Evolutionary conservation across 2,329 filamentous ascomycete species (phyloP).

Genomic region (Phaeosphaeriaceae sp.): DNA sequence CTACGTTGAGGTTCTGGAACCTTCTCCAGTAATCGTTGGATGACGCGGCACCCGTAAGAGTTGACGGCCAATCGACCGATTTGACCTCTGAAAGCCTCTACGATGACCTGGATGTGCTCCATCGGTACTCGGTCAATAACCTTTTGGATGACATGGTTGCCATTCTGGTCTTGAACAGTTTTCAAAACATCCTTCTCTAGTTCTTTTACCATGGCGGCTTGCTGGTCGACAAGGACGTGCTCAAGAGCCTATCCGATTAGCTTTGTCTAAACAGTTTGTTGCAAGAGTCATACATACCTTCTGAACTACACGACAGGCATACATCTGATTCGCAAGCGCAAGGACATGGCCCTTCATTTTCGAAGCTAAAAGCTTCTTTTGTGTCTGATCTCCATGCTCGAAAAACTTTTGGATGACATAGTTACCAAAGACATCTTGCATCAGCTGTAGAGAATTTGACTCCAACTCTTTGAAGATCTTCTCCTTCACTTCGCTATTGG

Average conservation of each 20-base stretch:
- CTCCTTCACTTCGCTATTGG: slow-evolving; percentile 96
- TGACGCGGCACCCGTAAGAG: slow-evolving; percentile 87
- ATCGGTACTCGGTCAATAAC: slow-evolving; percentile 82
- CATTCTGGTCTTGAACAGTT: slow-evolving; percentile 85
- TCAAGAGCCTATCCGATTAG: slow-evolving; percentile 72
- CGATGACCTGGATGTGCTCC: slow-evolving; percentile 82
- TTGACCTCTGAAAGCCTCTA: slow-evolving; percentile 77
- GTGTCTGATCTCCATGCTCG: slow-evolving; percentile 90
- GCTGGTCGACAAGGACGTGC: slow-evolving; percentile 89
- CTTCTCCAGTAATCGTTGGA: slow-evolving; percentile 88
- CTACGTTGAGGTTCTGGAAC: slow-evolving; percentile 74
- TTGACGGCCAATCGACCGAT: slow-evolving; percentile 78
- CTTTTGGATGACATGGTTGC: slow-evolving; percentile 96
- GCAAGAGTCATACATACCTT: slow-evolving; percentile 67
- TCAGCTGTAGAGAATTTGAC: slow-evolving; percentile 82
- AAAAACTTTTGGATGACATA: slow-evolving; percentile 99
- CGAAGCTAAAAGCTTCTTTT: slow-evolving; percentile 85
- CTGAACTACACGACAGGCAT: slow-evolving; percentile 94
- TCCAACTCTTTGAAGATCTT: slow-evolving; percentile 87
- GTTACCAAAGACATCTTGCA: slow-evolving; percentile 97
- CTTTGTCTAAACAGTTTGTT: not conserved
- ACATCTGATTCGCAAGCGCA: slow-evolving; percentile 83
- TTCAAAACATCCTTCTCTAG: slow-evolving; percentile 76
- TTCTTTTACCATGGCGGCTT: slow-evolving; percentile 82
- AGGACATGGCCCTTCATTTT: slow-evolving; percentile 88